Percentiles rank a stretch among this genome's conserved stretches.
Evolutionary conservation across 2,329 filamentous ascomycete genomes (phyloP).

Genomic region (Chaetomium globosum): DNA sequence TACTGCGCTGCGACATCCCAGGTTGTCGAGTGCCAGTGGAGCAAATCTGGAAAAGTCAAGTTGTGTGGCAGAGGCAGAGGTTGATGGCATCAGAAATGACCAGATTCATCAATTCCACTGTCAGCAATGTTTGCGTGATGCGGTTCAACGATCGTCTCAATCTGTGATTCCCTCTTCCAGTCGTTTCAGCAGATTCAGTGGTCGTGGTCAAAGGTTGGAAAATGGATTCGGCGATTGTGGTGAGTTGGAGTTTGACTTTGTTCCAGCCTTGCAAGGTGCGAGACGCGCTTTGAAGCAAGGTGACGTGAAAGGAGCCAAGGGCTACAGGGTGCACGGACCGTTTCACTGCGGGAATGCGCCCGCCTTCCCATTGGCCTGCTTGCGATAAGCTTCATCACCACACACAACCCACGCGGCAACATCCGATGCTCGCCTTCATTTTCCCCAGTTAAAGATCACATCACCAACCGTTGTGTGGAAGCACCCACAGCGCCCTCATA

Average conservation of each 20-base stretch:
- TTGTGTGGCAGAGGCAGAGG: constrained; percentile 6
- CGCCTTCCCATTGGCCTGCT: constrained; percentile 12
- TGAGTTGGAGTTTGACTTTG: constrained; percentile 14
- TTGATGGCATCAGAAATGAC: constrained; percentile 12
- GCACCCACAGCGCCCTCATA: not conserved
- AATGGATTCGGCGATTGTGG: not conserved
- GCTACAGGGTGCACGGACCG: constrained; percentile 3
- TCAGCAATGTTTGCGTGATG: constrained; percentile 2
- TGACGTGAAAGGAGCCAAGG: constrained; percentile 26
- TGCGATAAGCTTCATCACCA: constrained; percentile 23
- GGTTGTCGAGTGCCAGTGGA: constrained; percentile 14
- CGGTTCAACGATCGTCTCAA: constrained; percentile 7
- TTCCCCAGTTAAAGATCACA: constrained; percentile 7
- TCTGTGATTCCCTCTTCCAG: not conserved
- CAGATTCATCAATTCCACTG: constrained; percentile 22
- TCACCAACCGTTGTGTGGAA: not conserved
- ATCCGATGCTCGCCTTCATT: constrained; percentile 19
- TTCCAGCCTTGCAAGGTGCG: constrained; percentile 17
- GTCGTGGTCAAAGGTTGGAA: constrained; percentile 11
- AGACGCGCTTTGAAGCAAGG: constrained; percentile 23
- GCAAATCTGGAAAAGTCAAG: constrained; percentile 7
- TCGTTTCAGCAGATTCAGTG: constrained; percentile 14
- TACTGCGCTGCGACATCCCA: constrained; percentile 28
- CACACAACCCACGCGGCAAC: constrained; percentile 24
- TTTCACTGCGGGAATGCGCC: constrained; percentile 8